Evolutionary conservation across 2,329 filamentous ascomycete genomes (phyloP).

Genomic region (Diatrype stigma): DNA sequence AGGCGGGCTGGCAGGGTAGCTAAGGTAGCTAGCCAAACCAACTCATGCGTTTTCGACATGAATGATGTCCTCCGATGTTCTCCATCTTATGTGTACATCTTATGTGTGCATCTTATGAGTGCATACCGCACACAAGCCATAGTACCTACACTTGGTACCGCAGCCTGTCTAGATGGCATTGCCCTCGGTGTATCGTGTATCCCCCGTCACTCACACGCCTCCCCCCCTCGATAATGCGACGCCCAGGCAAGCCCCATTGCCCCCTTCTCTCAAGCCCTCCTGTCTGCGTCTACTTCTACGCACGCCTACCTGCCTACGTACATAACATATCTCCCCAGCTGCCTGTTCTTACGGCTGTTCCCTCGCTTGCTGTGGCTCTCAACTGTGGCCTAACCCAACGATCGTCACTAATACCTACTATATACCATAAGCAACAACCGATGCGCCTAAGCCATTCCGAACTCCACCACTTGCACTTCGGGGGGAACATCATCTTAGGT

Average conservation of each 20-base stretch:
- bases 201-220: neutral
- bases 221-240: neutral
- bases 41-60: neutral
- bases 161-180: neutral
- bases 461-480: slow-evolving; percentile 3
- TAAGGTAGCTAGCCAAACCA: neutral
- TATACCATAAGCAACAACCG: neutral
- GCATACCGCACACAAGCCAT: too few relatives aligned
- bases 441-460: neutral
- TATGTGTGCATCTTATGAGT: too few relatives aligned
- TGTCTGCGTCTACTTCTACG: neutral
- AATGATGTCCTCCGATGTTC: too few relatives aligned
- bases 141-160: too few relatives aligned
- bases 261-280: neutral
- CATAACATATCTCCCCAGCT: neutral
- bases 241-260: neutral
- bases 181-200: neutral
- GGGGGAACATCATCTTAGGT: slow-evolving; percentile 1
- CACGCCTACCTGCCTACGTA: neutral
- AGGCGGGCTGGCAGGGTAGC: neutral
- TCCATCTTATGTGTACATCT: neutral
- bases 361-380: neutral
- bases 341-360: neutral
- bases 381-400: neutral
- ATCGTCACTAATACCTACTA: too few relatives aligned